A percentile compares a stretch with the other conserved stretches of the same genome.
phyloP scores from a whole-genome alignment of 163 green algal species.

The Smithsoniella earleae region DNA sequence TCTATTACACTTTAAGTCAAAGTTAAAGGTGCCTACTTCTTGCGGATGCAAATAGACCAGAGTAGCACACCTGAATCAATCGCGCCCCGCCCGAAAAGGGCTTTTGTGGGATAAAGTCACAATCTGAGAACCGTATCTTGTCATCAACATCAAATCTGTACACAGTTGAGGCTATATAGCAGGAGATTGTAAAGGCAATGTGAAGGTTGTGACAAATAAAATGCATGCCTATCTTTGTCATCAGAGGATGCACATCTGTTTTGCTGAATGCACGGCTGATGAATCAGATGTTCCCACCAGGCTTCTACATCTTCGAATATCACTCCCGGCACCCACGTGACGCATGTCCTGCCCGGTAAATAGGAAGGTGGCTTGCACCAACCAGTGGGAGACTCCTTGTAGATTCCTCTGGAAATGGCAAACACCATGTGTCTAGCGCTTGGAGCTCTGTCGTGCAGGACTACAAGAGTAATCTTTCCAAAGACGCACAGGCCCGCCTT shows the following conservation, averaged over 20 bases:
- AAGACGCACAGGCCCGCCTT: slow-evolving; percentile 7
- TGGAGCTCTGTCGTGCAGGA: neutral
- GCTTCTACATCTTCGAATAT: neutral
- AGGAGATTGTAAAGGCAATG: too few species aligned
- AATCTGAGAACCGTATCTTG: neutral
- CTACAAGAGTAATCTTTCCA: neutral
- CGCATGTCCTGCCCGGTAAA: neutral
- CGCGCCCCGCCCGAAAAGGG: neutral
- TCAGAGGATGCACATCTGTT: neutral
- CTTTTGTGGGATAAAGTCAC: slow-evolving; percentile 8
- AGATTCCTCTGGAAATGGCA: slow-evolving; percentile 31
- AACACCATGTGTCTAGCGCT: slow-evolving; percentile 30
- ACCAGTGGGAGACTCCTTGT: neutral
- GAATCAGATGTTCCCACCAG: neutral
- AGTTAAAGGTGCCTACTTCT: too few species aligned
- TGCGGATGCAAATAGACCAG: too few species aligned
- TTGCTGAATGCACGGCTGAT: slow-evolving; percentile 12
- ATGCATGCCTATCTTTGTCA: neutral
- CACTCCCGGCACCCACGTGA: slow-evolving; percentile 11
- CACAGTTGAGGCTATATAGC: too few species aligned
- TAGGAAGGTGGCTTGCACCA: neutral
- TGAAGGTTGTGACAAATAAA: too few species aligned
- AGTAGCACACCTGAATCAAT: neutral
- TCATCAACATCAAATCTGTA: neutral
- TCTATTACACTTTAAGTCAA: too few species aligned